Percentiles rank a stretch among this genome's conserved stretches.
These are phyloP conservation scores for Phoma sp. DNA, from an alignment of 2,329 filamentous ascomycete genomes.

Conservation along the genomic window DNA sequence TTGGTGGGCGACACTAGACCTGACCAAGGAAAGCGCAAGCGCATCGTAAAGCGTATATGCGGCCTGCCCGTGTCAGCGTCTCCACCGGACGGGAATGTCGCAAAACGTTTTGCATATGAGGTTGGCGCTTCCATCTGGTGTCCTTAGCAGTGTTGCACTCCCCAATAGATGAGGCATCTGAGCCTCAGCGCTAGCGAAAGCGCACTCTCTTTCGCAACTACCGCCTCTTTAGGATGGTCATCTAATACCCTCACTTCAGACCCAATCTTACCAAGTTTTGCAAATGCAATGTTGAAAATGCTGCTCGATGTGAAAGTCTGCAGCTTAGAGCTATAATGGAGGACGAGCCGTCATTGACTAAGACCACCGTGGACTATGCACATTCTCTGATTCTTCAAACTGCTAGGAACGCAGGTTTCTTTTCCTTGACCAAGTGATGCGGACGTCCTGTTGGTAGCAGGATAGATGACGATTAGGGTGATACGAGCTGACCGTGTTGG, in stretches of 20 bases:
- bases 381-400: not conserved
- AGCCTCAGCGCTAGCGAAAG: not conserved
- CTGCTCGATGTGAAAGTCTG: not conserved
- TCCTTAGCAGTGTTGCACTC: not conserved
- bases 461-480: not conserved
- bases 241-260: not conserved
- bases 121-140: not conserved
- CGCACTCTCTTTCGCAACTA: not conserved
- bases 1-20: not conserved
- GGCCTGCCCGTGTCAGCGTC: not conserved
- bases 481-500: too few relatives aligned
- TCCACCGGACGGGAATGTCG: not conserved
- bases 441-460: not conserved
- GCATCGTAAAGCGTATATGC: constrained; percentile 16
- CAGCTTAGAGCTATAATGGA: too few relatives aligned
- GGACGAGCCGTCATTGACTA: too few relatives aligned
- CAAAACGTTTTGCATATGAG: not conserved
- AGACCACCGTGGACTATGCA: too few relatives aligned
- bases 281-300: not conserved
- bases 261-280: not conserved
- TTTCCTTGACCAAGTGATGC: not conserved
- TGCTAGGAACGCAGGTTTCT: not conserved
- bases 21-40: not conserved
- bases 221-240: not conserved
- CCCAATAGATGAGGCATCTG: not conserved